These are phyloP conservation scores for Backusella circina DNA, from an alignment of 192 early-diverging fungal genomes.

Conservation along the genomic window DNA sequence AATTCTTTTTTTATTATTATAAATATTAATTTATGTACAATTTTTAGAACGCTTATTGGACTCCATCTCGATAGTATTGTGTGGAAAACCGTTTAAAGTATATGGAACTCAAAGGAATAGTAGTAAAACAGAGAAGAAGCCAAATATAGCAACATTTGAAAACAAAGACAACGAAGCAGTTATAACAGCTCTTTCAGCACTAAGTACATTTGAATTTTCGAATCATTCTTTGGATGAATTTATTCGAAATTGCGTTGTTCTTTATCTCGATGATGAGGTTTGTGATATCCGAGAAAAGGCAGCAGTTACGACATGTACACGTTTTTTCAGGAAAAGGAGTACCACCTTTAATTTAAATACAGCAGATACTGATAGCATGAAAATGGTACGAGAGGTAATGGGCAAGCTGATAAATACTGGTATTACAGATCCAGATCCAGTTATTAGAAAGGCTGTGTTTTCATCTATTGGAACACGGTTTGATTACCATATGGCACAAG, in stretches of 20 bases:
- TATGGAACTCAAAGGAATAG: slow-evolving; percentile 55
- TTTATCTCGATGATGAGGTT: slow-evolving; percentile 79
- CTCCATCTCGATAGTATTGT: slow-evolving; percentile 81
- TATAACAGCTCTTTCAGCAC: slow-evolving; percentile 76
- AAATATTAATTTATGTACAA: not conserved
- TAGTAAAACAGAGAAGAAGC: slow-evolving; percentile 11
- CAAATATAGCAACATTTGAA: slow-evolving; percentile 38
- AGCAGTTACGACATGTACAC: slow-evolving; percentile 75
- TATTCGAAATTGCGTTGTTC: slow-evolving; percentile 75
- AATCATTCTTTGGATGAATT: slow-evolving; percentile 81
- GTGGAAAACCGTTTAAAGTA: slow-evolving; percentile 73
- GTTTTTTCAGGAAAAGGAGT: slow-evolving; percentile 77
- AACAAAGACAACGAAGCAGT: slow-evolving; percentile 67
- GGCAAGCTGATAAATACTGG: slow-evolving; percentile 85
- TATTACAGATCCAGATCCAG: slow-evolving; percentile 78
- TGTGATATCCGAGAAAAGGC: slow-evolving; percentile 80
- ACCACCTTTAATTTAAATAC: slow-evolving; percentile 65
- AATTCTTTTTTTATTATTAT: not conserved
- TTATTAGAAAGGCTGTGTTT: slow-evolving; percentile 74
- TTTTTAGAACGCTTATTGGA: slow-evolving; percentile 80
- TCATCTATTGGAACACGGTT: slow-evolving; percentile 76
- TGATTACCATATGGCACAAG: slow-evolving; percentile 85
- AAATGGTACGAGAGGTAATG: slow-evolving; percentile 82
- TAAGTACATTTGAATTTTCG: slow-evolving; percentile 86
- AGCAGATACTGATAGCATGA: slow-evolving; percentile 65